These are phyloP conservation scores for Acacia confusa DNA, from an alignment of 306 rosid species.

Conservation along the genomic window DNA sequence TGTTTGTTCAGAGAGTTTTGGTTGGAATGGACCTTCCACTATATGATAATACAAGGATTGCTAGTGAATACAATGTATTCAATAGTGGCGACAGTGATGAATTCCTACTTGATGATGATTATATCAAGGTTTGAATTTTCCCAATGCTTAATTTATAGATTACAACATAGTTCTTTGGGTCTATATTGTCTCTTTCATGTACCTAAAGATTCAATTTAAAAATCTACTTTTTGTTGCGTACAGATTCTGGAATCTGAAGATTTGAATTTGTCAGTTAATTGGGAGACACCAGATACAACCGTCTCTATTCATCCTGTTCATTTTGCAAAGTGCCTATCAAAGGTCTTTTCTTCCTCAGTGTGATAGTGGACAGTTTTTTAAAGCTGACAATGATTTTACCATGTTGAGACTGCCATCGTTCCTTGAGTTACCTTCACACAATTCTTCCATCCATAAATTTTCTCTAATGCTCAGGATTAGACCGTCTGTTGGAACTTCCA, in stretches of 20 bases:
- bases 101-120: constrained; percentile 60
- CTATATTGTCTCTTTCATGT: constrained; percentile 21
- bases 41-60: constrained; percentile 55
- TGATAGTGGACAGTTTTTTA: background rate
- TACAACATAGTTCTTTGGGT: constrained; percentile 3
- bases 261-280: constrained; percentile 47
- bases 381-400: constrained; percentile 12
- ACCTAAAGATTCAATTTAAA: constrained; percentile 24
- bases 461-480: background rate
- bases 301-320: constrained; percentile 68
- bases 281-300: constrained; percentile 51
- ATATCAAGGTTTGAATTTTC: constrained; percentile 58
- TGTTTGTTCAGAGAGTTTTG: constrained; percentile 67
- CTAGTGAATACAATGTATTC: constrained; percentile 44
- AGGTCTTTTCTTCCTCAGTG: constrained; percentile 41
- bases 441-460: background rate
- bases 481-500: background rate
- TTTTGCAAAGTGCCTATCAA: constrained; percentile 79
- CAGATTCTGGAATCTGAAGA: constrained; percentile 62
- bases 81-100: constrained; percentile 47
- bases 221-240: constrained; percentile 30
- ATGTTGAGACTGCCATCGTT: background rate
- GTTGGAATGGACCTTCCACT: constrained; percentile 82
- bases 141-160: constrained; percentile 21
- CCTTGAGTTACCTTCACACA: background rate